A percentile compares a stretch with the other conserved stretches of the same genome.
Evolutionary conservation across 2,329 filamentous ascomycete genomes (phyloP).

Genomic region (Phialocephala subalpina): DNA sequence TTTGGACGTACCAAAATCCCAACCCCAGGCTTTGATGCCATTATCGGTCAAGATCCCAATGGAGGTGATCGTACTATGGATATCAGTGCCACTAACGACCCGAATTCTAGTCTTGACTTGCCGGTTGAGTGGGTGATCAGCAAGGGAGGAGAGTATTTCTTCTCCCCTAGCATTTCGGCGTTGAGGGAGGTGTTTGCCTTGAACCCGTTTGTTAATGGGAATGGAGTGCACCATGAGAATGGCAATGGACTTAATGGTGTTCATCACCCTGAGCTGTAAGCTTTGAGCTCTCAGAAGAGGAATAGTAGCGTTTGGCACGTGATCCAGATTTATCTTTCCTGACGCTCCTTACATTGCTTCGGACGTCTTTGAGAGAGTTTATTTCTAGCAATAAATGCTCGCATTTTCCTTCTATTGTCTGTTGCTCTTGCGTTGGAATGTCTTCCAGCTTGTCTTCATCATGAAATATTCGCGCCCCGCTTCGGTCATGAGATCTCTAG

Average conservation of each 20-base stretch:
- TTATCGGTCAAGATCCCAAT: conserved; percentile 45
- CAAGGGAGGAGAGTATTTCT: conserved; percentile 55
- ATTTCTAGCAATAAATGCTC: too few species aligned
- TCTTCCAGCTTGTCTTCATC: too few species aligned
- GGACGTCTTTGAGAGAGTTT: too few species aligned
- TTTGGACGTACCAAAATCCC: conserved; percentile 27
- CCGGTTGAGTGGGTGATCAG: conserved; percentile 48
- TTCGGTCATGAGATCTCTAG: conserved; percentile 7
- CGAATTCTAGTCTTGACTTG: conserved; percentile 35
- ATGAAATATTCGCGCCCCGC: too few species aligned
- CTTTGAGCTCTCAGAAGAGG: too few species aligned
- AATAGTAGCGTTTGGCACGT: too few species aligned
- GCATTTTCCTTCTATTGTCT: too few species aligned
- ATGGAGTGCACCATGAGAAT: background rate
- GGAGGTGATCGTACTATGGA: conserved; percentile 34
- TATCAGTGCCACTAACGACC: conserved; percentile 33
- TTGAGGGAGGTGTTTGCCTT: conserved; percentile 30
- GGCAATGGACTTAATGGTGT: background rate
- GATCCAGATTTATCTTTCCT: too few species aligned
- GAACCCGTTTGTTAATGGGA: background rate
- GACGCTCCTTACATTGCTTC: too few species aligned
- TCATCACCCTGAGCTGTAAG: background rate
- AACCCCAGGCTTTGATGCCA: conserved; percentile 46
- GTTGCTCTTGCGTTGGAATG: too few species aligned
- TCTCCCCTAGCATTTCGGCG: conserved; percentile 50